Base-by-base conservation (phyloP, 2,329 filamentous ascomycete species). In the Hypoxylon sp. region DNA sequence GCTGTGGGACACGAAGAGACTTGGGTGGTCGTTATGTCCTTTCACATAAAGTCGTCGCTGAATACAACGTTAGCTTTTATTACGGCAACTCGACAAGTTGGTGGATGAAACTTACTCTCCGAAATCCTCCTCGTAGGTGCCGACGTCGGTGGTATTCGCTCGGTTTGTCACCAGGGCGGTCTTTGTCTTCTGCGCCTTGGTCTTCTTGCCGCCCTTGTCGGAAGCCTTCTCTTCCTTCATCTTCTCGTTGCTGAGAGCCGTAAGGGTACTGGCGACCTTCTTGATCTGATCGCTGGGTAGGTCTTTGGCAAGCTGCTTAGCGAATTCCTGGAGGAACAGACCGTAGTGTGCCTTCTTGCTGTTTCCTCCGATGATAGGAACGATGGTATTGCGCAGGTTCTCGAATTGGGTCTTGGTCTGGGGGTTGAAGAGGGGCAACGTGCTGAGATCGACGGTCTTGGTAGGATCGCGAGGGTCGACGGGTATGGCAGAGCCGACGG, bases 211-310 rank as follows among this genome's bases (percentile, higher is more conserved):
- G 45, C 90, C 87, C 80, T 96, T 97, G 61, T 96, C 91, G 3
- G 90, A 84, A 3, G 88, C 86, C 82, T 97, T 97, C 82, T 99
- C 94, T 73, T 97, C 92, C 79, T 91, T 95, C 88, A 97, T 88
- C 82, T 96, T 97, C 83, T 97, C 94, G 71, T 99, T 99, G 70
- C 90, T 83, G 48, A 96, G 81, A 4, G 91, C 88, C n/a, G 92
- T 96, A 67, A 99, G 75, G 4, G 83, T 82, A 72, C 89, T 95
- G 8, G 91, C 84, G 61, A 96, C 84, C 81, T 97, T 97, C 83
- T 97, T 97, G 75, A 97, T 92, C 76, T 97, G 91, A 49, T 94
- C 88, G 69, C 90, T 96, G 9, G 89, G 86, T 61, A 99, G 75
- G 19, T 96, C 92, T 75, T 91, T 92, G 64, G 87, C 84, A 32